Conservation (phyloP, 1,139 yeast species). For the Diutina mesorugosa region DNA sequence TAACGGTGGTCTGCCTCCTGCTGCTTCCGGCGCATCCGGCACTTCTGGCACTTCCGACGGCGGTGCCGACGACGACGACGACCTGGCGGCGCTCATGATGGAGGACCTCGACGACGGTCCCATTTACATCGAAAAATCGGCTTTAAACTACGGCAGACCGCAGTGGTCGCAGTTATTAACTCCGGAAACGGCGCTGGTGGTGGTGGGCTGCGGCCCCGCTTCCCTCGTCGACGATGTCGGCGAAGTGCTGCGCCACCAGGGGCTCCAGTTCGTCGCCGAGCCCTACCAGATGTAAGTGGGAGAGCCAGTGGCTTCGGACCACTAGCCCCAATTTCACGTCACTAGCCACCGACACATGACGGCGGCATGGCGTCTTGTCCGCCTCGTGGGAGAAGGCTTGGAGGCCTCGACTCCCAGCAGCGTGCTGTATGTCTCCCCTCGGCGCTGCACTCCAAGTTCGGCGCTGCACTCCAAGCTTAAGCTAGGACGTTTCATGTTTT, state of each 20-base stretch:
- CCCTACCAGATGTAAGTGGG: background rate
- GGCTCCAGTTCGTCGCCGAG: background rate
- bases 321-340: no score
- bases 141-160: background rate
- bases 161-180: background rate
- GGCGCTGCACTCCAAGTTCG: no score
- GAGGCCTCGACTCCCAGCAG: no score
- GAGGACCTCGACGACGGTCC: background rate
- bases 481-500: no score
- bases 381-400: no score
- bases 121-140: background rate
- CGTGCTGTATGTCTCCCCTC: no score
- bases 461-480: no score
- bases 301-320: no score
- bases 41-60: background rate
- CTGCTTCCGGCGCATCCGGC: background rate
- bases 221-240: background rate
- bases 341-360: no score
- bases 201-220: background rate
- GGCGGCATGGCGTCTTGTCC: no score
- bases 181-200: background rate
- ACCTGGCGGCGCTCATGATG: background rate
- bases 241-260: background rate
- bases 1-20: background rate
- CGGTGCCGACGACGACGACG: background rate